Base-by-base conservation (phyloP, 1,139 yeast genomes). In the Hyphopichia khmerensis region DNA sequence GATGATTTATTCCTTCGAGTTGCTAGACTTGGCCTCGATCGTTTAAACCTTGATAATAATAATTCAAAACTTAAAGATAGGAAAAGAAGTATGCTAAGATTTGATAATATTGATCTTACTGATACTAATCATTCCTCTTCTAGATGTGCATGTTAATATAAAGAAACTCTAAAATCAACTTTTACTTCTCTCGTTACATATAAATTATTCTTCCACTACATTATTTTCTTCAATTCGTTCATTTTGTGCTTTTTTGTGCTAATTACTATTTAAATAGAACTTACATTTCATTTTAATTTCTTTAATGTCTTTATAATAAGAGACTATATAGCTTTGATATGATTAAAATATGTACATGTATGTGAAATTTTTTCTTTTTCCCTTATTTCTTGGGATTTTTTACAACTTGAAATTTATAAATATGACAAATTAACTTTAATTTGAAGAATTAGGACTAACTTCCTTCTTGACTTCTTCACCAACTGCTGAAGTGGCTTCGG, bases 1-100 rank as follows among this genome's bases (percentile, higher is more conserved):
- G 67, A 66, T 30, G 53, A 55, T 18, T 58, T 77, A 24, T 79
- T 79, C 52, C 47, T 51, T 7, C 55, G 79, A 38, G 80, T 71
- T 35, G 82, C 76, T 2, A 61, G 64, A 45, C 44, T 76, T 35
- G 80, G 79, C 1, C 42, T 61, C 34, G 63, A 52, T 17, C 49
- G 49, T 39, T 47, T 46, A 43, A 57, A 39, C 21, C 9, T n/a
- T 35, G 38, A 35, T 8, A 11, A 2, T 14, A 14, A 24, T 24
- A 26, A 35, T 26, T 19, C 19, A 16, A 17, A 16, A 16, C 19
- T 16, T 17, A 11, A 26, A 44, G 31, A 40, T 34, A 44, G 48
- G 40, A 54, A 51, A n/a, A 42, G 49, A 10, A 45, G 55, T 30
- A 59, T 70, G 26, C 56, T 70, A 41, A 65, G 67, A 13, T 73